Evolutionary conservation across 371 early-diverging fungal genomes (phyloP).

Genomic region (Rhizopus stolonifer): DNA sequence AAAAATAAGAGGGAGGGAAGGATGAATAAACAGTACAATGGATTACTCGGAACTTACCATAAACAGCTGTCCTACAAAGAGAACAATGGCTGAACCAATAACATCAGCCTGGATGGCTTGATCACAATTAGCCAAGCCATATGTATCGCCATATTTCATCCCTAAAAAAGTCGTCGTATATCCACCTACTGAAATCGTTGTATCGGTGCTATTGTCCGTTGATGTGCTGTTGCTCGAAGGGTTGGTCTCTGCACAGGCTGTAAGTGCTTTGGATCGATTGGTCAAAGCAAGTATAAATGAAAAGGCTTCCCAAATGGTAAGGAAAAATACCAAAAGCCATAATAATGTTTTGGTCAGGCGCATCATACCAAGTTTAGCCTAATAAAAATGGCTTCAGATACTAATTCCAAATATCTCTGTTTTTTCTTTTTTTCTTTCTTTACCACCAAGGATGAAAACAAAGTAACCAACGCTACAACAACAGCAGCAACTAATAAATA

Average conservation of each 20-base stretch:
- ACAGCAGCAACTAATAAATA: slow-evolving; percentile 34
- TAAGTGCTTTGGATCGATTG: slow-evolving; percentile 32
- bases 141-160: slow-evolving; percentile 44
- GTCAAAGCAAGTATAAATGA: slow-evolving; percentile 38
- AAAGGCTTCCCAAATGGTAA: slow-evolving; percentile 40
- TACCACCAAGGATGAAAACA: slow-evolving; percentile 35
- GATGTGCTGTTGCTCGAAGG: slow-evolving; percentile 14
- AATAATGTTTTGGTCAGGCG: slow-evolving; percentile 38
- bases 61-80: slow-evolving; percentile 42
- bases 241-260: slow-evolving; percentile 34
- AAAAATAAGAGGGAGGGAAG: background rate
- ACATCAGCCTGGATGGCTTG: slow-evolving; percentile 53
- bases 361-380: slow-evolving; percentile 49
- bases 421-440: background rate
- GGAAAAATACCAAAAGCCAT: slow-evolving; percentile 37
- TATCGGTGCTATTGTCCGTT: slow-evolving; percentile 4
- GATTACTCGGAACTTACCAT: slow-evolving; percentile 29
- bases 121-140: slow-evolving; percentile 47
- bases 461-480: slow-evolving; percentile 34
- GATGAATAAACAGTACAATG: background rate
- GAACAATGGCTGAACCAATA: slow-evolving; percentile 40
- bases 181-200: slow-evolving; percentile 25
- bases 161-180: slow-evolving; percentile 45
- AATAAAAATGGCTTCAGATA: background rate
- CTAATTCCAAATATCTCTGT: background rate